phyloP scores from a whole-genome alignment of 345 rosid genomes.

The Jatropha curcas region DNA sequence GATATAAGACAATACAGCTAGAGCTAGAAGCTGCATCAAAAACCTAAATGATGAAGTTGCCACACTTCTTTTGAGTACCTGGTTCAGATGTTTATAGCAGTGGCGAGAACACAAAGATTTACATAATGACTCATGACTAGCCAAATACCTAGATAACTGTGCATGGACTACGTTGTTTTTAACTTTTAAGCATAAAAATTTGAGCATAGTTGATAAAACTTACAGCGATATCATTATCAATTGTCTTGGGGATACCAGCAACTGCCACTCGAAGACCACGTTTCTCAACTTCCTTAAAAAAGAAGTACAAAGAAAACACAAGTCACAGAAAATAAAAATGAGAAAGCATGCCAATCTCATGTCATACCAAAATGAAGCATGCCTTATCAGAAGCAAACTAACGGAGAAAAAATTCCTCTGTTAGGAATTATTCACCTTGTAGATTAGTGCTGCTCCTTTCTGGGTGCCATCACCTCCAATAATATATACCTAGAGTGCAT shows the following conservation, averaged over 20 bases:
- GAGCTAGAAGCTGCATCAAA: too few relatives aligned
- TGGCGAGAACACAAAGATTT: too few relatives aligned
- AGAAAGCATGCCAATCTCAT: too few relatives aligned
- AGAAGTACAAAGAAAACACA: not conserved
- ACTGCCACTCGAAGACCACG: constrained; percentile 85
- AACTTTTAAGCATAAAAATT: not conserved
- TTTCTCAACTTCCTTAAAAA: constrained; percentile 78
- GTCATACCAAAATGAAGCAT: too few relatives aligned
- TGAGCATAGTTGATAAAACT: constrained; percentile 34
- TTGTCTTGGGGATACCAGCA: constrained; percentile 89
- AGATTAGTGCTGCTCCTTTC: constrained; percentile 76
- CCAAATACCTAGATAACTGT: not conserved
- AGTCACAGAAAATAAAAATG: not conserved
- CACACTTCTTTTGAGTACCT: too few relatives aligned
- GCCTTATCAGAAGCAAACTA: not conserved
- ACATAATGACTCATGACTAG: too few relatives aligned
- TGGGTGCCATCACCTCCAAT: constrained; percentile 98
- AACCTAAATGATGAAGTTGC: too few relatives aligned
- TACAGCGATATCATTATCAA: constrained; percentile 90
- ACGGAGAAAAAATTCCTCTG: not conserved
- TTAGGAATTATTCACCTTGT: constrained; percentile 47
- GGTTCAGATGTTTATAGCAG: too few relatives aligned
- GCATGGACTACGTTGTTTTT: not conserved
- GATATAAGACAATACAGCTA: too few relatives aligned
- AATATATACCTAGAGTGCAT: constrained; percentile 67